Conservation (phyloP, 208 protist species). For the Leishmania tropica region DNA sequence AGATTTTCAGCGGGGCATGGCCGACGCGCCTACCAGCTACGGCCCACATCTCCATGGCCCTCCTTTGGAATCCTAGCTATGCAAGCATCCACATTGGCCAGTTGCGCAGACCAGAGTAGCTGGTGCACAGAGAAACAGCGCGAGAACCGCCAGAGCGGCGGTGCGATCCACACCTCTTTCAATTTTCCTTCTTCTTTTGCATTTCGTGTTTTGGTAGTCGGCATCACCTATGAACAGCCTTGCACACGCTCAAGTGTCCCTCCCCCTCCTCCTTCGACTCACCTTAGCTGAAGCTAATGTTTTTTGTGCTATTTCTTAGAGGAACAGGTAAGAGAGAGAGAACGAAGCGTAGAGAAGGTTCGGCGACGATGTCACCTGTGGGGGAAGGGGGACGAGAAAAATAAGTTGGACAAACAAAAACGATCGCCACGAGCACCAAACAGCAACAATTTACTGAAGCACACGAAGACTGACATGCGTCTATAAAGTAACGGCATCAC, state of each 20-base stretch:
- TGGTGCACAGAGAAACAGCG: not conserved
- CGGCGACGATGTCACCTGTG: not conserved
- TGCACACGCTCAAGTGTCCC: not conserved
- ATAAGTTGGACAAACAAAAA: not conserved
- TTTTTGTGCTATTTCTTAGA: not conserved
- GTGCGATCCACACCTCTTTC: not conserved
- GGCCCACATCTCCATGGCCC: not conserved
- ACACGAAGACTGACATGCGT: not conserved
- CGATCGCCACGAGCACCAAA: not conserved
- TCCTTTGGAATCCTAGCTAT: not conserved
- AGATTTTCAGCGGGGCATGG: not conserved
- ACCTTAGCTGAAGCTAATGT: not conserved
- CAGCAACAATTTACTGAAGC: not conserved
- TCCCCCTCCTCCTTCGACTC: not conserved
- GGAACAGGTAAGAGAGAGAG: no score
- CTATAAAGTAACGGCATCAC: not conserved
- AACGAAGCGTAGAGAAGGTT: not conserved
- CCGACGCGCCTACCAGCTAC: not conserved
- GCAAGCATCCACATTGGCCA: not conserved
- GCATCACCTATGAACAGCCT: not conserved
- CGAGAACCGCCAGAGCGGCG: not conserved
- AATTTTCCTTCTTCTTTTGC: not conserved
- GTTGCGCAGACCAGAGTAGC: not conserved
- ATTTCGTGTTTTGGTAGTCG: not conserved
- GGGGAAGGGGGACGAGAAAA: not conserved